Percentiles rank a stretch among this genome's conserved stretches.
phyloP scores from a whole-genome alignment of 352 stramenopile species.

The Globisporangium viniferum region DNA sequence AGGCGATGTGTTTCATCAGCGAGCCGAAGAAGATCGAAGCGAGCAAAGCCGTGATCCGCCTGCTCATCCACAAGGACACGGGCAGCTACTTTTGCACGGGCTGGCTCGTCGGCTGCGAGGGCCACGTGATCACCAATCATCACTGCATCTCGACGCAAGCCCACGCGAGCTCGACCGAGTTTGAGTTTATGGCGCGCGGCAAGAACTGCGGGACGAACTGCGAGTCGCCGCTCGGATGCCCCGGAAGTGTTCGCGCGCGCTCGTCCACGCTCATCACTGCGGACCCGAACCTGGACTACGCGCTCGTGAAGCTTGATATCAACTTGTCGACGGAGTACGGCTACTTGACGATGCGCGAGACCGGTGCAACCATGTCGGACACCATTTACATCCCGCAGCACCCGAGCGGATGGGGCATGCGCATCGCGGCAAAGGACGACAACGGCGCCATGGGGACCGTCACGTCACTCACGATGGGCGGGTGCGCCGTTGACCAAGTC shows the following conservation, averaged over 20 bases:
- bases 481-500: conserved; percentile 52
- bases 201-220: conserved; percentile 36
- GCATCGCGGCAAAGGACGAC: conserved; percentile 57
- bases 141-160: conserved; percentile 60
- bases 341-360: conserved; percentile 52
- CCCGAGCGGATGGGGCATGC: conserved; percentile 61
- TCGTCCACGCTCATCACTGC: conserved; percentile 40
- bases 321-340: conserved; percentile 47
- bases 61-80: conserved; percentile 61
- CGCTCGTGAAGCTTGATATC: conserved; percentile 60
- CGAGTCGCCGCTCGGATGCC: conserved; percentile 26
- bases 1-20: conserved; percentile 49
- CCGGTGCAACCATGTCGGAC: conserved; percentile 42
- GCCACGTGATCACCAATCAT: conserved; percentile 77
- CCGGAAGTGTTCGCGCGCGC: conserved; percentile 27
- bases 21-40: conserved; percentile 20
- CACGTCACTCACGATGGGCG: conserved; percentile 33
- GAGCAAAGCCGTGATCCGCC: conserved; percentile 40
- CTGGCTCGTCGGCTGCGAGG: conserved; percentile 71
- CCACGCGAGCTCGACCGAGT: conserved; percentile 57
- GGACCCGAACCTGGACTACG: conserved; percentile 46
- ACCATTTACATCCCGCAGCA: conserved; percentile 66
- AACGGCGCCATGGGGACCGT: conserved; percentile 30
- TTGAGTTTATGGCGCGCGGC: conserved; percentile 64
- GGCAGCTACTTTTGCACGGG: conserved; percentile 68